Conservation (phyloP, 257 asterid genomes). For the Primulina huaijiensis region DNA sequence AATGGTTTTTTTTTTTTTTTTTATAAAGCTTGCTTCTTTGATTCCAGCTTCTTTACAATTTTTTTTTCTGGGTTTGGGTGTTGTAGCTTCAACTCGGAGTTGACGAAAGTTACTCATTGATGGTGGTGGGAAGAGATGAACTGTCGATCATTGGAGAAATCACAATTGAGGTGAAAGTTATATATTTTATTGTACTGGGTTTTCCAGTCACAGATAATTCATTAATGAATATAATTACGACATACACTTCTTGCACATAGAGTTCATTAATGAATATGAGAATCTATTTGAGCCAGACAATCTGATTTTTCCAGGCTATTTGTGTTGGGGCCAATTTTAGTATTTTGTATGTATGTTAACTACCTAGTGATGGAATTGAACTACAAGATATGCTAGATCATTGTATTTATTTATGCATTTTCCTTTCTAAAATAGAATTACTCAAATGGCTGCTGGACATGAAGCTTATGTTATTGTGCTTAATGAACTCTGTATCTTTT, state of each 20-base stretch:
- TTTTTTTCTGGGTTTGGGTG: neutral
- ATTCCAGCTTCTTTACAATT: neutral
- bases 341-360: neutral
- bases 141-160: slow-evolving; percentile 59
- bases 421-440: neutral
- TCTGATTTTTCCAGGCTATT: too few relatives aligned
- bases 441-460: neutral
- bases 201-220: neutral
- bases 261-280: too few relatives aligned
- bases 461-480: slow-evolving; percentile 14
- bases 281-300: too few relatives aligned
- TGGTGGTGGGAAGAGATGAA: slow-evolving; percentile 51
- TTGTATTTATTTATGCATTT: neutral
- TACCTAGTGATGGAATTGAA: neutral
- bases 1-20: neutral
- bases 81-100: slow-evolving; percentile 79
- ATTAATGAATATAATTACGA: too few relatives aligned
- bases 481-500: slow-evolving; percentile 6
- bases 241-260: too few relatives aligned
- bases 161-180: slow-evolving; percentile 61
- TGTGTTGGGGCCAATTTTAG: too few relatives aligned
- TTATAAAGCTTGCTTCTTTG: neutral
- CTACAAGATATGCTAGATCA: neutral
- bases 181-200: neutral
- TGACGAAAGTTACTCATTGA: slow-evolving; percentile 83